Percentiles rank a stretch among this genome's conserved stretches.
These are phyloP conservation scores for Oryza australiensis DNA, from an alignment of 176 grass and related monocot genomes.

Conservation along the genomic window DNA sequence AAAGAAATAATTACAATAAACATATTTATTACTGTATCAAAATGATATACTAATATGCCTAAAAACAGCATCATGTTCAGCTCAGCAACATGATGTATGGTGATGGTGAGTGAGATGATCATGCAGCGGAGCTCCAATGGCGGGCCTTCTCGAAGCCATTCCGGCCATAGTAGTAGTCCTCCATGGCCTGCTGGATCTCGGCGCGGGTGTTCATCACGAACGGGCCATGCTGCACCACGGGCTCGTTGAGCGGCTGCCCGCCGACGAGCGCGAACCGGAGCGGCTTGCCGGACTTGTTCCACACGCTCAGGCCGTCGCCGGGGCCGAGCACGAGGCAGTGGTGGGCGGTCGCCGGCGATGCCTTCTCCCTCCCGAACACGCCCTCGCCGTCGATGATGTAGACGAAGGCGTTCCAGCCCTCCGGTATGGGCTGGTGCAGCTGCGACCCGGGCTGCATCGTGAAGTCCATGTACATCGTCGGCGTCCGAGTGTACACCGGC, in stretches of 20 bases:
- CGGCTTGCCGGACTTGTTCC: slow-evolving; percentile 49
- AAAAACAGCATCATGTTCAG: not conserved
- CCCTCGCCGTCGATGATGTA: slow-evolving; percentile 89
- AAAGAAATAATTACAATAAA: not conserved
- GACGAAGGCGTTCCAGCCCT: slow-evolving; percentile 77
- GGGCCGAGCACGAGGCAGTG: slow-evolving; percentile 63
- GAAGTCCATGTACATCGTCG: slow-evolving; percentile 88
- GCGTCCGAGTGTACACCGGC: slow-evolving; percentile 77
- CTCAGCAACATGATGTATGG: too few species aligned
- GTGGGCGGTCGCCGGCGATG: slow-evolving; percentile 27
- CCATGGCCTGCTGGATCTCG: slow-evolving; percentile 74
- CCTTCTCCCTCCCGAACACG: slow-evolving; percentile 45
- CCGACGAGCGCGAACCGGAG: slow-evolving; percentile 65
- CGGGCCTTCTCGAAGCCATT: slow-evolving; percentile 80
- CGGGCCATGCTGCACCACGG: slow-evolving; percentile 61
- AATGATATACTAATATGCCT: not conserved
- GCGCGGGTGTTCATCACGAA: slow-evolving; percentile 85
- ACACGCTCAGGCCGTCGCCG: slow-evolving; percentile 67
- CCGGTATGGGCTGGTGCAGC: slow-evolving; percentile 54
- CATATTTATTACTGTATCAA: not conserved
- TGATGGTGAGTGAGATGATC: not conserved
- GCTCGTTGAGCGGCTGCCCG: slow-evolving; percentile 69
- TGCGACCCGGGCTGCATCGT: slow-evolving; percentile 59
- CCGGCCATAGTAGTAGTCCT: slow-evolving; percentile 60
- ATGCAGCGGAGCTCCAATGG: slow-evolving; percentile 45